A percentile compares a stretch with the other conserved stretches of the same genome.
Evolutionary conservation across 371 early-diverging fungal species (phyloP).

Genomic region (Saksenaea oblongispora): DNA sequence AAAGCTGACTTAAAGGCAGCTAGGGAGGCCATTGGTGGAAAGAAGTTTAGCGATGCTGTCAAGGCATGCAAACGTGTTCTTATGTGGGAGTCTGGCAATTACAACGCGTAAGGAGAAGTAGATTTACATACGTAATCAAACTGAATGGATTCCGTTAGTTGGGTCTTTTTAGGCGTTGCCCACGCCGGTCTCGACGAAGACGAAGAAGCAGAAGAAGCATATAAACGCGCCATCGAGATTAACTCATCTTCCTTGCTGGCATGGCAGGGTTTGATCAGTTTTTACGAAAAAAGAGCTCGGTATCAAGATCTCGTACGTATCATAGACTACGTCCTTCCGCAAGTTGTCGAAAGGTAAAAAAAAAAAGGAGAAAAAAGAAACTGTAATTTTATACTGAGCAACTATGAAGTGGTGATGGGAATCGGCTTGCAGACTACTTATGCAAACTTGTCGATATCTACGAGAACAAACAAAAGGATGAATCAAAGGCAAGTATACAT

Average conservation of each 20-base stretch:
- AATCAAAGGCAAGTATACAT: conserved; percentile 27
- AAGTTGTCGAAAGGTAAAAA: conserved; percentile 28
- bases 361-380: conserved; percentile 4
- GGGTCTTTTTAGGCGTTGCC: conserved; percentile 80
- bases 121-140: background rate
- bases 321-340: conserved; percentile 36
- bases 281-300: conserved; percentile 62
- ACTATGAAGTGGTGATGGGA: conserved; percentile 50
- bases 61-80: conserved; percentile 71
- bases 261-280: conserved; percentile 72
- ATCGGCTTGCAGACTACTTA: conserved; percentile 59
- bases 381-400: background rate
- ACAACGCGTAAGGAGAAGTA: conserved; percentile 66
- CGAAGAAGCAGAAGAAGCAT: conserved; percentile 68
- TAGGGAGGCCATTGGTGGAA: conserved; percentile 70
- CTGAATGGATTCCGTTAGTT: conserved; percentile 26
- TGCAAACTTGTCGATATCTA: conserved; percentile 59
- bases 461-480: conserved; percentile 35
- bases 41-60: conserved; percentile 76
- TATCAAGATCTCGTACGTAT: conserved; percentile 44
- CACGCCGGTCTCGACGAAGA: conserved; percentile 68
- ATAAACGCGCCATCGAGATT: conserved; percentile 68
- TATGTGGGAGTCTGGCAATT: conserved; percentile 73
- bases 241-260: conserved; percentile 66
- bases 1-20: conserved; percentile 79